Evolutionary conservation across 78 protist species (phyloP).

Genomic region (Mastigamoeba balamuthi): DNA sequence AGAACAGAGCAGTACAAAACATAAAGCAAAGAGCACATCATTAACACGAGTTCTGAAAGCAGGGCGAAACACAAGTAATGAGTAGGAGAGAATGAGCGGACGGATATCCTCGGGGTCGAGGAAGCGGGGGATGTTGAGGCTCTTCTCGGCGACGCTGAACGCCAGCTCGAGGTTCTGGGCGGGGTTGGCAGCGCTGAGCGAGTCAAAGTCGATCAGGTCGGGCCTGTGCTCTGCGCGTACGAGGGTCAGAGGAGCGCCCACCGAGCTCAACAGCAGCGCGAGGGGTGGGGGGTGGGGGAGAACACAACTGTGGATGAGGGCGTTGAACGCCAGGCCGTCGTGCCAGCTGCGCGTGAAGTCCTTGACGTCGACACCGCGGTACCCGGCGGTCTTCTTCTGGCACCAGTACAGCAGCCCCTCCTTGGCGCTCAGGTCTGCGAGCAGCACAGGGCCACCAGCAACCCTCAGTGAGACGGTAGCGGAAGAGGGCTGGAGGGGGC

Average conservation of each 20-base stretch:
- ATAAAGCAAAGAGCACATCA: too few species aligned
- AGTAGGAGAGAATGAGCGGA: not conserved
- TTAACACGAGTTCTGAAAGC: too few species aligned
- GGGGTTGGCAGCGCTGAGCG: constrained; percentile 21
- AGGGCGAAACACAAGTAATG: too few species aligned
- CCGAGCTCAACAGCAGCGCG: too few species aligned
- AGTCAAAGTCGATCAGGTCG: constrained; percentile 39
- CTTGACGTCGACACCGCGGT: constrained; percentile 29
- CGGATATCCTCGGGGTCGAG: constrained; percentile 59
- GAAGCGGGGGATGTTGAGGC: constrained; percentile 63
- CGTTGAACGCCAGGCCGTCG: constrained; percentile 67
- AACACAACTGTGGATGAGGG: constrained; percentile 71
- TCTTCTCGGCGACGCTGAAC: constrained; percentile 63
- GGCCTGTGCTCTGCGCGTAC: constrained; percentile 68
- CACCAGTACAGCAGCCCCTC: constrained; percentile 67
- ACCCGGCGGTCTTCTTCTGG: constrained; percentile 36
- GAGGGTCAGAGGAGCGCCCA: too few species aligned
- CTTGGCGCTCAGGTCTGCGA: constrained; percentile 49
- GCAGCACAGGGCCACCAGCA: too few species aligned
- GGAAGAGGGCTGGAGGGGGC: too few species aligned
- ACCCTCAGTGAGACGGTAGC: too few species aligned
- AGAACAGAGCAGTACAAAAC: too few species aligned
- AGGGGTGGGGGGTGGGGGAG: too few species aligned
- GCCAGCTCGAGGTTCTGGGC: constrained; percentile 56
- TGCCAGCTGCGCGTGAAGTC: constrained; percentile 53